Evolutionary conservation across 2,329 filamentous ascomycete species (phyloP), one percentile per base, ranked within the genome.

Genomic region (Sporothrix mexicana): DNA sequence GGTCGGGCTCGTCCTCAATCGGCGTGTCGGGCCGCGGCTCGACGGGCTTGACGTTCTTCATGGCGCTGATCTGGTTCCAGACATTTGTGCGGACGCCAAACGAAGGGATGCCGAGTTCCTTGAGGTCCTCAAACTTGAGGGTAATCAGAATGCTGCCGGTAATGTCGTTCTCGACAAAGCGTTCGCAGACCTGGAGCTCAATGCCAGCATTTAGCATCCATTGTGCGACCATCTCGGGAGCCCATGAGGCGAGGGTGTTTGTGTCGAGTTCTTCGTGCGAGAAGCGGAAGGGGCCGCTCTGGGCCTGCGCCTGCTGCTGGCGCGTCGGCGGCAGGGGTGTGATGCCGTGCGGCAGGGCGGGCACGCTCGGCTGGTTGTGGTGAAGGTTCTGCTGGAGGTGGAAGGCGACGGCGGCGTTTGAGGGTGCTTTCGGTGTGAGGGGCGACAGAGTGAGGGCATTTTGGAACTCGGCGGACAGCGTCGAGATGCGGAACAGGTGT

Each of bases 141-240:
- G 95, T 94, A 70, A 97, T 90, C 23, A 98, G 84, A 72, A 98
- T 93, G 4, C 90, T 87, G 15, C 95, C 95, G 36, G 92, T 94
- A 80, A 99, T 98, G 79, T 99, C 95, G 80, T 99, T 97, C 78
- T 92, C 88, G 74, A 95, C 87, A 78, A 99, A 98, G 77, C 92
- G 93, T 78, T 97, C 91, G 12, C 96, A 91, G 69, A 95, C 87
- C 7, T 87, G 84, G 69, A 89, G 84, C 80, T 97, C 95, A 79
- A 97, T 90, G 77, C 93, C 94, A 61, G 91, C 89, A 80, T 93
- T 89, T 78, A 91, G 88, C 94, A 98, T 96, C 88, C 93, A 96
- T 78, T 93, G 90, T 72, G 92, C 92, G 59, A 96, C 93, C 82
- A 94, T 91, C 78, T 90, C 87, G 2, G 93, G 91, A 15, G 88